Conservation (phyloP, 352 stramenopile species). For the Pythium volutum region DNA sequence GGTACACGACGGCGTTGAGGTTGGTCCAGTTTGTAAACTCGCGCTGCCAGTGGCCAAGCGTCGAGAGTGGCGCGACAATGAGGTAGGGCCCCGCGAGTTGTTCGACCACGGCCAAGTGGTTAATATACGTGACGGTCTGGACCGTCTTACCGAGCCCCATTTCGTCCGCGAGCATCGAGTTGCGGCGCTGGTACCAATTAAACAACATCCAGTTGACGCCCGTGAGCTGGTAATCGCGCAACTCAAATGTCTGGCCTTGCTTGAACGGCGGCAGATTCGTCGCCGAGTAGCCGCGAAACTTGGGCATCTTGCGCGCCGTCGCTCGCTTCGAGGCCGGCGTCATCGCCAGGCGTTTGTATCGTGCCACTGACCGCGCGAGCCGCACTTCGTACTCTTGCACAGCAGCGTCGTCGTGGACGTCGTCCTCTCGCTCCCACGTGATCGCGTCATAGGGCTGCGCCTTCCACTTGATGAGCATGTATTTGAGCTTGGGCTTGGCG, state of each 20-base stretch:
- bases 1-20: conserved; percentile 98
- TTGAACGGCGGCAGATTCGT: conserved; percentile 57
- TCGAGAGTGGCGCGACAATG: conserved; percentile 97
- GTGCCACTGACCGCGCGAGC: conserved; percentile 44
- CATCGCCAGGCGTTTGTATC: conserved; percentile 49
- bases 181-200: conserved; percentile 97
- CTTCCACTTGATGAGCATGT: conserved; percentile 99
- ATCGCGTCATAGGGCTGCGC: conserved; percentile 96
- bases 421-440: conserved; percentile 97
- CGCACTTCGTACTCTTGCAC: conserved; percentile 80
- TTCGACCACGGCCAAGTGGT: conserved; percentile 95
- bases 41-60: conserved; percentile 97
- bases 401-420: conserved; percentile 89
- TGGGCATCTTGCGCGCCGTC: conserved; percentile 46
- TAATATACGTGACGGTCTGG: conserved; percentile 95
- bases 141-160: conserved; percentile 97
- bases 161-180: conserved; percentile 99
- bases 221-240: conserved; percentile 99
- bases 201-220: conserved; percentile 99
- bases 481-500: conserved; percentile 53
- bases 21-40: conserved; percentile 95
- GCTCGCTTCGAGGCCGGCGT: conserved; percentile 1
- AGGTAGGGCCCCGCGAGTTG: conserved; percentile 95
- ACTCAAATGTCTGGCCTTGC: conserved; percentile 57
- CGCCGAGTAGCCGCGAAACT: conserved; percentile 73